Evolutionary conservation across 2,329 filamentous ascomycete species (phyloP).

Genomic region (Endoconidiophora polonica): DNA sequence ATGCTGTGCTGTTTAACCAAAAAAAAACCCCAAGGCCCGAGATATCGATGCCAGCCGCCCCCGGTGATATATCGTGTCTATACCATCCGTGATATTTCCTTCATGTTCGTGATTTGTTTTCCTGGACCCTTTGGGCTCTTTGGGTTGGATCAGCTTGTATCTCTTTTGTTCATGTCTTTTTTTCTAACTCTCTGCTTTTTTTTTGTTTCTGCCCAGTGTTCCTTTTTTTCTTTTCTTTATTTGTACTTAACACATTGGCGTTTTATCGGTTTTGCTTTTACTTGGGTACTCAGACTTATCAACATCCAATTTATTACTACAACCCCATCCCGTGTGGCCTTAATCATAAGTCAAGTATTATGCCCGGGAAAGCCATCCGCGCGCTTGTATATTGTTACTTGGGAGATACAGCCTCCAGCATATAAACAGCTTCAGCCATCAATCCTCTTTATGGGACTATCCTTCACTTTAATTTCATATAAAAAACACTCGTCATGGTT

Average conservation of each 20-base stretch:
- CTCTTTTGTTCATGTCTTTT: neutral
- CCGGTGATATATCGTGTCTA: neutral
- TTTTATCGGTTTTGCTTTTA: too few species aligned
- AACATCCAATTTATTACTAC: too few species aligned
- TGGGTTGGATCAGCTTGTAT: neutral
- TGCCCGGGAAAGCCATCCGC: too few species aligned
- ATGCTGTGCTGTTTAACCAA: neutral
- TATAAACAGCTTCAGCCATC: too few species aligned
- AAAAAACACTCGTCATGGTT: neutral
- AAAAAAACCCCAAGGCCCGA: neutral
- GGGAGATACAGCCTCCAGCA: too few species aligned
- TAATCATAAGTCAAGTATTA: too few species aligned
- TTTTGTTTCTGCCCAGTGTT: neutral
- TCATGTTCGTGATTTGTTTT: conserved; percentile 8
- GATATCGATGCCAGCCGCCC: neutral
- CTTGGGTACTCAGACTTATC: too few species aligned
- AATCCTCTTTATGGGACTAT: too few species aligned
- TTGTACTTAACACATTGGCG: too few species aligned
- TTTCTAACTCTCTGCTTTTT: neutral
- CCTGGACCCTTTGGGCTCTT: neutral
- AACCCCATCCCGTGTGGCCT: too few species aligned
- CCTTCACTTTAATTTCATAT: neutral
- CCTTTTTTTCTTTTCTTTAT: neutral
- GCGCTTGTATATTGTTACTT: too few species aligned
- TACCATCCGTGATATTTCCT: neutral